A percentile compares a stretch with the other conserved stretches of the same genome.
Evolutionary conservation across 768 basidiomycete species (phyloP).

Genomic region (Psilocybe azurescens): DNA sequence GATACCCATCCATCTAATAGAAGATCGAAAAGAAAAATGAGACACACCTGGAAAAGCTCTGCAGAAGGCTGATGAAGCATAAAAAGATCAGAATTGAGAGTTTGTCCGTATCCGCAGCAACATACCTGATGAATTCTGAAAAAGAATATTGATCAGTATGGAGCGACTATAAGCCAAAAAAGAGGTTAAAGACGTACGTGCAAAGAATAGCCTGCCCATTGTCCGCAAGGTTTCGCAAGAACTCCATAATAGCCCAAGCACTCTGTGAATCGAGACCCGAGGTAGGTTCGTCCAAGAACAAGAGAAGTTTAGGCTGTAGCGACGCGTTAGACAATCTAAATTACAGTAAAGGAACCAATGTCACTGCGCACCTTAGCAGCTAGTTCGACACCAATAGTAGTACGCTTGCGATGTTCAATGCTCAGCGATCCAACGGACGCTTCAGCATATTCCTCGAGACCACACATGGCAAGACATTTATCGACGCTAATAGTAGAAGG

Average conservation of each 20-base stretch:
- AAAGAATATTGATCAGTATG: not conserved
- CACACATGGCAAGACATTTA: conserved; percentile 65
- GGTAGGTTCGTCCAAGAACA: conserved; percentile 92
- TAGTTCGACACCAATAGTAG: conserved; percentile 88
- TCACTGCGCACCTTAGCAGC: conserved; percentile 69
- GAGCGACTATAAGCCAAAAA: conserved; percentile 18
- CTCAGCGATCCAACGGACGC: conserved; percentile 69
- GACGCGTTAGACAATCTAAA: not conserved
- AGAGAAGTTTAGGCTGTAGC: conserved; percentile 70
- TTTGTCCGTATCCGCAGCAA: too few species aligned
- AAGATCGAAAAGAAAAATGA: not conserved
- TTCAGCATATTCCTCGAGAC: conserved; percentile 64
- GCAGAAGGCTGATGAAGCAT: conserved; percentile 65
- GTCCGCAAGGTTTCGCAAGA: conserved; percentile 78
- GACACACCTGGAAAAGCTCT: conserved; percentile 72
- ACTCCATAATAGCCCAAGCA: conserved; percentile 82
- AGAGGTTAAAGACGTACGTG: conserved; percentile 64
- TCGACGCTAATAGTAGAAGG: conserved; percentile 36
- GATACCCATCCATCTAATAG: not conserved
- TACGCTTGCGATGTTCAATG: conserved; percentile 78
- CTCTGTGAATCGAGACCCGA: conserved; percentile 88
- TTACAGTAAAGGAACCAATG: not conserved
- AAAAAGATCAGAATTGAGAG: too few species aligned
- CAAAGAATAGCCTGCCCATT: conserved; percentile 89
- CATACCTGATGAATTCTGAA: conserved; percentile 46